Evolutionary conservation across 768 basidiomycete species (phyloP).

Genomic region (Termitomyces sp.): DNA sequence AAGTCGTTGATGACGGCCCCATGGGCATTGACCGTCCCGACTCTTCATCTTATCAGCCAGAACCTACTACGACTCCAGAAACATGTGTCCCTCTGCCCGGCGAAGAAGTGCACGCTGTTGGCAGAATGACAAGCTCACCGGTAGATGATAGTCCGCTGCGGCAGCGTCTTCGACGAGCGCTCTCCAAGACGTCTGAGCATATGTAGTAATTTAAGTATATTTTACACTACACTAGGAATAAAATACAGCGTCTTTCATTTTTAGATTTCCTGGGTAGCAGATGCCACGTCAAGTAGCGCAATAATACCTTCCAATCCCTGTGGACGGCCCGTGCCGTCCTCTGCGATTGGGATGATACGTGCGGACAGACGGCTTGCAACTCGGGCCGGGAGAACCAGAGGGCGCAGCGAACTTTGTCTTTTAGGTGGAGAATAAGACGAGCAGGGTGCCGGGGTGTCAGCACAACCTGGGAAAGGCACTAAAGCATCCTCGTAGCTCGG

Average conservation of each 20-base stretch:
- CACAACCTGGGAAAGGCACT: background rate
- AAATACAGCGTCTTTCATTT: background rate
- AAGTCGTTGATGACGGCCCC: conserved; percentile 38
- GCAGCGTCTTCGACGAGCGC: conserved; percentile 21
- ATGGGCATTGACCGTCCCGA: conserved; percentile 19
- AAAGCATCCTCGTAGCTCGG: background rate
- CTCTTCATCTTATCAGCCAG: background rate
- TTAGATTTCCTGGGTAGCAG: background rate
- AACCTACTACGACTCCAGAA: background rate
- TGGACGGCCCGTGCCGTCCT: background rate
- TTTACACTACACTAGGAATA: background rate
- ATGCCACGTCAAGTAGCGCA: conserved; percentile 6
- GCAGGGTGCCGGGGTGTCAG: background rate
- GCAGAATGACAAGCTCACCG: conserved; percentile 11
- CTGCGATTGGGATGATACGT: background rate
- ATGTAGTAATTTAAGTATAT: background rate
- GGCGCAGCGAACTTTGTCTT: conserved; percentile 2
- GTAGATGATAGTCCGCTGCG: conserved; percentile 18
- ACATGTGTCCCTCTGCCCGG: background rate
- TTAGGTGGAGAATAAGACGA: background rate
- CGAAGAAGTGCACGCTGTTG: conserved; percentile 8
- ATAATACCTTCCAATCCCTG: conserved; percentile 13
- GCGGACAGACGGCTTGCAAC: background rate
- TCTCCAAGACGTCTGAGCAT: conserved; percentile 17
- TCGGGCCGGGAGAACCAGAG: background rate